phyloP scores from a whole-genome alignment of 768 basidiomycete species.

The Russula virescens region DNA sequence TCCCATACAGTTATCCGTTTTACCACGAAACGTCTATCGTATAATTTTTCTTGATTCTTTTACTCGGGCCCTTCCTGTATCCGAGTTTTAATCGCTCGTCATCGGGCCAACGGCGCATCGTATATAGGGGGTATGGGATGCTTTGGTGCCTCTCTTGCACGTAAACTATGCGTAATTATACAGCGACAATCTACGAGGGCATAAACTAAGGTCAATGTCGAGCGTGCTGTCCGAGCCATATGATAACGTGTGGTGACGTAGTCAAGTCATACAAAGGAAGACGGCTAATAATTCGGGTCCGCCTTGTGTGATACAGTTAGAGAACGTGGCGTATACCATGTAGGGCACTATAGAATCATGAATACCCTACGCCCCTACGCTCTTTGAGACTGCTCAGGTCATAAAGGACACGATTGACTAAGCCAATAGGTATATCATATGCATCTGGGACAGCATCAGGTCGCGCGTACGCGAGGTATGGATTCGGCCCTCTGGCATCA shows the following conservation, averaged over 20 bases:
- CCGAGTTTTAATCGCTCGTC: constrained; percentile 9
- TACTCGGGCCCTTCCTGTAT: not conserved
- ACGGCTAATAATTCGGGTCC: not conserved
- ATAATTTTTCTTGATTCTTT: constrained; percentile 20
- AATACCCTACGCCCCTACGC: not conserved
- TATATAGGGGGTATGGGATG: constrained; percentile 10
- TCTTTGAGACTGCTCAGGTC: not conserved
- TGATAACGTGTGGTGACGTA: too few species aligned
- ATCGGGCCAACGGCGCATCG: constrained; percentile 11
- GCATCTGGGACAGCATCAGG: constrained; percentile 51
- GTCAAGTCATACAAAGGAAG: not conserved
- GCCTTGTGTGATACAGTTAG: not conserved
- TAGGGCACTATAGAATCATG: not conserved
- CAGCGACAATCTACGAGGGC: constrained; percentile 11
- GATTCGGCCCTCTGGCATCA: constrained; percentile 30
- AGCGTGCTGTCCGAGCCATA: not conserved
- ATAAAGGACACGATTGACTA: constrained; percentile 74
- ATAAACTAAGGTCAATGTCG: not conserved
- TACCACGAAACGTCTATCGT: constrained; percentile 5
- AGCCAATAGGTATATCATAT: constrained; percentile 77
- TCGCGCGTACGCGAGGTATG: constrained; percentile 47
- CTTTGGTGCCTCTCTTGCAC: constrained; percentile 4
- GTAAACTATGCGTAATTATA: constrained; percentile 22
- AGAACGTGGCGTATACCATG: not conserved
- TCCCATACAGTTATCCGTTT: not conserved